Evolutionary conservation across 2,329 filamentous ascomycete genomes (phyloP).

Genomic region (Botrytis fragariae): DNA sequence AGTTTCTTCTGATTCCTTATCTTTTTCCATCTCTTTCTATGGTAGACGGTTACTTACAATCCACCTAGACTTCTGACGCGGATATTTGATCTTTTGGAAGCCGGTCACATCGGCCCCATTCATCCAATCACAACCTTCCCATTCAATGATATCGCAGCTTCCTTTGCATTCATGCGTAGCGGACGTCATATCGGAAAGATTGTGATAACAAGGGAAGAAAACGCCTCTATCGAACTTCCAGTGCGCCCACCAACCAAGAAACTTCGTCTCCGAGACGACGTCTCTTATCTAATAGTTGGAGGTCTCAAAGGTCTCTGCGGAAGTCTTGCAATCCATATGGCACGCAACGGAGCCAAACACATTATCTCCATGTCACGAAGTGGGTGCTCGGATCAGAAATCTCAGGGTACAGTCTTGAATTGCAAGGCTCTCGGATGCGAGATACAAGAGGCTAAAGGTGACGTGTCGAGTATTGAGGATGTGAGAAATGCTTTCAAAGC

Average conservation of each 20-base stretch:
- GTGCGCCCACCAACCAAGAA: constrained; percentile 24
- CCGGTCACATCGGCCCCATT: constrained; percentile 25
- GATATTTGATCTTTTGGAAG: neutral
- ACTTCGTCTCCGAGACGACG: constrained; percentile 22
- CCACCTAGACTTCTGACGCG: neutral
- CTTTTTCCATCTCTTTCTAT: neutral
- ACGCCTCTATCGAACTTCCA: neutral
- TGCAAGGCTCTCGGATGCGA: neutral
- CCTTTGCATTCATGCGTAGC: constrained; percentile 39
- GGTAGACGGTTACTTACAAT: neutral
- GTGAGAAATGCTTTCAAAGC: constrained; percentile 21
- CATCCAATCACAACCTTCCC: constrained; percentile 20
- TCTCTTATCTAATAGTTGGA: constrained; percentile 30
- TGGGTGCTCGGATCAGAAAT: constrained; percentile 21
- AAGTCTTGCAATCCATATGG: constrained; percentile 19
- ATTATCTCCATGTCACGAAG: constrained; percentile 23
- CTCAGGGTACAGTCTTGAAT: neutral
- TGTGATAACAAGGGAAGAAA: constrained; percentile 29
- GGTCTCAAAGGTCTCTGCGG: constrained; percentile 29
- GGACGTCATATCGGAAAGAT: constrained; percentile 47
- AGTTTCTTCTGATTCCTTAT: neutral
- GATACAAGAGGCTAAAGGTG: neutral
- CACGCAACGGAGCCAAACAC: constrained; percentile 24
- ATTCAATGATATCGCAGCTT: constrained; percentile 34
- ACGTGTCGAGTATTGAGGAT: neutral